A percentile compares a stretch with the other conserved stretches of the same genome.
These are phyloP conservation scores for Calendula officinalis DNA, from an alignment of 129 eudicot species.

Conservation along the genomic window DNA sequence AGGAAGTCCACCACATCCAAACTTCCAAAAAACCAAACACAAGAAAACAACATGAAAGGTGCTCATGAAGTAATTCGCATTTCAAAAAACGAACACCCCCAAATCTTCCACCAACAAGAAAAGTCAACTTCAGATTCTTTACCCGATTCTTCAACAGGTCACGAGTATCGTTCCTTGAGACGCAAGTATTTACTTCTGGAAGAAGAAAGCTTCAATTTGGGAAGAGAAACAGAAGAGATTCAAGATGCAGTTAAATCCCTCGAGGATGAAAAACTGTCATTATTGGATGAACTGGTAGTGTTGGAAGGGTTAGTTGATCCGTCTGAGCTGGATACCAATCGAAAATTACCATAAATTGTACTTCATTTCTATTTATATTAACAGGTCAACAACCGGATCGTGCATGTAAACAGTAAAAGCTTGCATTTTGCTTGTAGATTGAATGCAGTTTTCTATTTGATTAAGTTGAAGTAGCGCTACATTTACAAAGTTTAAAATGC, in stretches of 20 bases:
- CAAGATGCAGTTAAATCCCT: conserved; percentile 64
- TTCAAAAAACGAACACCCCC: conserved; percentile 41
- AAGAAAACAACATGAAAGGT: conserved; percentile 41
- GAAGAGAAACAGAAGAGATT: conserved; percentile 51
- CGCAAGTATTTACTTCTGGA: conserved; percentile 68
- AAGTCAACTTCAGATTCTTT: conserved; percentile 52
- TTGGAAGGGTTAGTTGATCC: conserved; percentile 87
- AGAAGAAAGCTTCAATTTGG: conserved; percentile 70
- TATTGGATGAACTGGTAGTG: conserved; percentile 79
- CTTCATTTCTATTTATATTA: too few species aligned
- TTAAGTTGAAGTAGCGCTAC: too few species aligned
- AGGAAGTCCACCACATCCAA: conserved; percentile 51
- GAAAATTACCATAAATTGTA: conserved; percentile 30
- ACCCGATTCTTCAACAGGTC: conserved; percentile 55
- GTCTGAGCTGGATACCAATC: conserved; percentile 41
- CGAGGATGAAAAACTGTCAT: conserved; percentile 65
- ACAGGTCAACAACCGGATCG: too few species aligned
- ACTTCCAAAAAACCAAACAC: conserved; percentile 38
- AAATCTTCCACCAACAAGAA: conserved; percentile 45
- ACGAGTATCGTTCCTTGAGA: conserved; percentile 70
- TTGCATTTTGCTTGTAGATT: too few species aligned
- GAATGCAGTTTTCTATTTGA: too few species aligned
- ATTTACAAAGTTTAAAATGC: too few species aligned
- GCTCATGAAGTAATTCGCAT: conserved; percentile 34
- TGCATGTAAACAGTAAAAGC: too few species aligned